Conservation (phyloP, 768 basidiomycete genomes). For the Piloderma croceum region DNA sequence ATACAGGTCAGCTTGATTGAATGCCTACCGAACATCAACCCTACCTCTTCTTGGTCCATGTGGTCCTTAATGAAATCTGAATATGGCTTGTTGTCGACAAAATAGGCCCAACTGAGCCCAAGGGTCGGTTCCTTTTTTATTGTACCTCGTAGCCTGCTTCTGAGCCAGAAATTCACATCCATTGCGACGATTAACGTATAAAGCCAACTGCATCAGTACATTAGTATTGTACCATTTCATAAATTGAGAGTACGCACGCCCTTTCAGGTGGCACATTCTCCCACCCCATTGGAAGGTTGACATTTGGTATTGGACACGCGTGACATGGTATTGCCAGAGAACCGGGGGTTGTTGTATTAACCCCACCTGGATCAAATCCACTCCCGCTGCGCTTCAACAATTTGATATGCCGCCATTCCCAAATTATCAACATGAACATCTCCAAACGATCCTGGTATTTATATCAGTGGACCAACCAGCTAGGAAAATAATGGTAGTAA, state of each 20-base stretch:
- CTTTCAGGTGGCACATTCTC: not conserved
- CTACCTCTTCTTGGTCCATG: constrained; percentile 9
- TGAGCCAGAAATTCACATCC: constrained; percentile 17
- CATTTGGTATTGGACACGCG: constrained; percentile 7
- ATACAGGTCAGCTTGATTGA: too few species aligned
- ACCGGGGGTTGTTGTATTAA: not conserved
- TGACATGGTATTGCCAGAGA: constrained; percentile 6
- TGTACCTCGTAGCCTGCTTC: constrained; percentile 3
- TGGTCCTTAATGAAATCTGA: not conserved
- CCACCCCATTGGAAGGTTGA: constrained; percentile 6
- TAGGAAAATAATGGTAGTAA: not conserved
- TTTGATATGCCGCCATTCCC: constrained; percentile 11
- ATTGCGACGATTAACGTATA: constrained; percentile 8
- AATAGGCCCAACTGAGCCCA: constrained; percentile 10
- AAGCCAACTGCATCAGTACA: constrained; percentile 7
- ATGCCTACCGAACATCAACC: too few species aligned
- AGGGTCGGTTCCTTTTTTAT: constrained; percentile 11
- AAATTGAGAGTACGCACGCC: not conserved
- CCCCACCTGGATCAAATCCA: constrained; percentile 1
- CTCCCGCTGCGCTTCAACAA: constrained; percentile 6
- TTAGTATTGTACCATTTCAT: not conserved
- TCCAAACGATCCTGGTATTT: constrained; percentile 5
- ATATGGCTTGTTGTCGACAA: constrained; percentile 10
- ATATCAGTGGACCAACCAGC: not conserved
- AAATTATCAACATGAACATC: constrained; percentile 2